Evolutionary conservation across 768 basidiomycete species (phyloP).

Genomic region (Trichaptum fuscoviolaceum): DNA sequence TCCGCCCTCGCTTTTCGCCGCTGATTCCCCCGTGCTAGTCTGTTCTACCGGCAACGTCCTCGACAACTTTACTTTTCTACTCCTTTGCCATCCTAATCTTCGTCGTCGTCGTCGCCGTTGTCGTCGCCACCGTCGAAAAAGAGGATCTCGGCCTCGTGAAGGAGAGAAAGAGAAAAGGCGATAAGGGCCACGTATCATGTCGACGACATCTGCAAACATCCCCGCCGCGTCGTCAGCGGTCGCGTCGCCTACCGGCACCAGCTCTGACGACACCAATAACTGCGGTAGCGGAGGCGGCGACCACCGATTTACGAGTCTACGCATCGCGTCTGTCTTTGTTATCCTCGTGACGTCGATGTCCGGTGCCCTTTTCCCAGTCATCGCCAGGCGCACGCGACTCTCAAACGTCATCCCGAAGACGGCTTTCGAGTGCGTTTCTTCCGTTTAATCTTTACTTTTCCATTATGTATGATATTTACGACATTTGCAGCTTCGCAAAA

Average conservation of each 20-base stretch:
- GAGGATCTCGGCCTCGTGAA: background rate
- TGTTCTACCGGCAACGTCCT: no score
- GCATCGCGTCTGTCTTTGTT: conserved; percentile 72
- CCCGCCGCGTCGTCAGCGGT: background rate
- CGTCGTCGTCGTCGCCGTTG: no score
- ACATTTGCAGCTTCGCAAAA: conserved; percentile 63
- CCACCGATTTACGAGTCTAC: conserved; percentile 43
- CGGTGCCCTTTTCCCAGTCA: conserved; percentile 70
- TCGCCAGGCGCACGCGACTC: conserved; percentile 47
- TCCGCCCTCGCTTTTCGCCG: background rate
- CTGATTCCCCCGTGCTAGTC: no score
- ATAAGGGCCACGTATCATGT: background rate
- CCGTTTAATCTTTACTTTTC: background rate
- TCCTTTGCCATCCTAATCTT: background rate
- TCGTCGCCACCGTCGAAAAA: no score
- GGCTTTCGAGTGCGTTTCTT: conserved; percentile 60
- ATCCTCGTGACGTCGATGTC: conserved; percentile 53
- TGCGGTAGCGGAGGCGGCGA: conserved; percentile 54
- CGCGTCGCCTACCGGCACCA: background rate
- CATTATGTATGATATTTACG: background rate
- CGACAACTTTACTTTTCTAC: no score
- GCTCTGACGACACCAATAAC: conserved; percentile 1
- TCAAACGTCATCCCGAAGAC: conserved; percentile 47
- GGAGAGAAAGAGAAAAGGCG: background rate
- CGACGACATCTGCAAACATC: background rate